Base-by-base conservation (phyloP, 2,329 filamentous ascomycete genomes). In the Didymella lethalis region DNA sequence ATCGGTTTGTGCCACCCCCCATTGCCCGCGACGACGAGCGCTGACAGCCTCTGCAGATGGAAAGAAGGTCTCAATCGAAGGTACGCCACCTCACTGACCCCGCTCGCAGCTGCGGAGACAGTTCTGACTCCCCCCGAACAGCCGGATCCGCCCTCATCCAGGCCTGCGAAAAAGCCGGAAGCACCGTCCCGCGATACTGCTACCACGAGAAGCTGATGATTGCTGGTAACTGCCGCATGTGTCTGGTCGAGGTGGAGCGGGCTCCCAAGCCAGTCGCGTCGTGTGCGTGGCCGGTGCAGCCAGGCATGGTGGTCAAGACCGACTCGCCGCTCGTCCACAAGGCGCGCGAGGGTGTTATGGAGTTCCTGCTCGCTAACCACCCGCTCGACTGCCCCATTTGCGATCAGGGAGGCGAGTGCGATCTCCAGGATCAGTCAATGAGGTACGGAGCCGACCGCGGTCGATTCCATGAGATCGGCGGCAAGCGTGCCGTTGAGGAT, bases 181-280 rank as follows among this genome's bases (percentile, higher is more conserved):
- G 85, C 67, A 95, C 90, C 63, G 85, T 98, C 75, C 94, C 94
- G 70, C 93, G 93, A 92, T 97, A 97, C 82, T 98, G 94, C 83
- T 98, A 98, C 82, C 94, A 97, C 86, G 94, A 98, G 90, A 98
- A 99, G 83, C 86, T 99, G 70, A 93, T 96, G 90, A 97, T 99
- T 85, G 95, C 95, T 75, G 95, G 95, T 81, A 99, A 98, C 82
- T 99, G 95, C 82, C 93, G 95, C 83, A 99, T 99, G 95, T 99
- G 95, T 82, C 83, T 99, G 75, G 95, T 99, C 75, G 95, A 99
- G 84, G 95, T 99, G 68, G 95, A 98, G 83, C 88, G 88, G 80
- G 91, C 92, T 61, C 95, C 95, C 59, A 99, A 99, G 83, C 95
- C 95, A 61, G 93, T 98, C 57, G 95, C 95, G 72, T 99, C 95